Base-by-base conservation (phyloP, 257 asterid genomes). In the Cinchona pubescens region DNA sequence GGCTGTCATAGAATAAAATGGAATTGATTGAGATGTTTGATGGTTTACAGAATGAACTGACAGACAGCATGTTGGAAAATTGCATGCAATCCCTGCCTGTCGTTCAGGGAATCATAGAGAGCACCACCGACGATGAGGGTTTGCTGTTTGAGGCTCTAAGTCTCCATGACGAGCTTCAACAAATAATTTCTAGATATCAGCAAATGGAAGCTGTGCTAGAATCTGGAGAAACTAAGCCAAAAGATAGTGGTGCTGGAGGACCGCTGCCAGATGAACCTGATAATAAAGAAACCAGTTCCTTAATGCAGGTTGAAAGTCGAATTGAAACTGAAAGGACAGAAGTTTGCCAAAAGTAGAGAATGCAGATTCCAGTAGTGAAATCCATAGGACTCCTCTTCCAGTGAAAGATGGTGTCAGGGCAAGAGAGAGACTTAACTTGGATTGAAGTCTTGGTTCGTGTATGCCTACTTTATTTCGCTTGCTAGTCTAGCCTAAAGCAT, bases 61-160 rank as follows among this genome's bases (percentile, higher is more conserved):
- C 96, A 2, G 65, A 71, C 67, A 87, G 92, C 85, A 84, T 93
- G 92, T 53, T 88, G 75, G 92, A 82, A 69, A 93, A 88, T 75
- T 93, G 98, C 91, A 87, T 89, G 85, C 87, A 82, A 65, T 93
- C 90, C 21, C 86, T 88, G 69, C 86, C 94, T 30, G 83, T 79
- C 75, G 84, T 91, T 53, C 92, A 87, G 83, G 80, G 93, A 81
- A 86, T 93, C 45, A 85, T 90, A n/a, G 96, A 91, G 74, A 90
- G 73, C 84, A 93, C 97, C 1, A 80, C 91, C 3, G 96, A 88
- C 18, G 91, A 93, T 51, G 97, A 93, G 79, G 94, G 85, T 63
- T 84, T 93, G 87, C 90, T 93, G 73, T 90, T 93, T 43, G 98
- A 93, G 79, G 94, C 97, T 75, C 86, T 93, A 63, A 88, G 90